Evolutionary conservation across 2,329 filamentous ascomycete species (phyloP).

Genomic region (Fusarium tanahbumbuense): DNA sequence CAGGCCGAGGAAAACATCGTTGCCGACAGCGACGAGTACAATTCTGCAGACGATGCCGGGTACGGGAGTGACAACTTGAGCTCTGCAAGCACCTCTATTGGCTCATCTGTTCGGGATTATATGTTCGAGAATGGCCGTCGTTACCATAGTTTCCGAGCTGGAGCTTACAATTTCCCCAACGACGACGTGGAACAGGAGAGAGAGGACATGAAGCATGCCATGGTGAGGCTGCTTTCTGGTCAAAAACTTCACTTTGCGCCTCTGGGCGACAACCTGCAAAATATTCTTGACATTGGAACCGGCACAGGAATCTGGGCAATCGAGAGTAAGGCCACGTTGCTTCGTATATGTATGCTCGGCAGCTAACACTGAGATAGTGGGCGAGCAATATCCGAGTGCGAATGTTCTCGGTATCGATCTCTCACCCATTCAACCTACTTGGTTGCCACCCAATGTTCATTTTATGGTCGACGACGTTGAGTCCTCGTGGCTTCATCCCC

Average conservation of each 20-base stretch:
- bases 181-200: slow-evolving; percentile 70
- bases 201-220: slow-evolving; percentile 67
- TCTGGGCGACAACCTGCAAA: slow-evolving; percentile 59
- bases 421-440: slow-evolving; percentile 62
- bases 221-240: slow-evolving; percentile 62
- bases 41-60: slow-evolving; percentile 45
- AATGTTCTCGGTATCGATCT: slow-evolving; percentile 60
- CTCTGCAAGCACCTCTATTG: slow-evolving; percentile 54
- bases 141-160: slow-evolving; percentile 67
- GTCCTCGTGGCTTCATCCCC: slow-evolving; percentile 65
- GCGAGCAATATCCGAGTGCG: slow-evolving; percentile 57
- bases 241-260: slow-evolving; percentile 64
- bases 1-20: slow-evolving; percentile 54
- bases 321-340: slow-evolving; percentile 54
- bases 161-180: slow-evolving; percentile 68
- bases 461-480: slow-evolving; percentile 70
- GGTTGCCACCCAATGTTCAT: slow-evolving; percentile 66
- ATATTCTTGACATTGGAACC: slow-evolving; percentile 68
- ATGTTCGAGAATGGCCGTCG: slow-evolving; percentile 68
- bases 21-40: slow-evolving; percentile 49
- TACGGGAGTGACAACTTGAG: slow-evolving; percentile 54
- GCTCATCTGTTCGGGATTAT: slow-evolving; percentile 61
- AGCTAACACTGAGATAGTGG: slow-evolving; percentile 54
- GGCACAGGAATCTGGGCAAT: slow-evolving; percentile 71
- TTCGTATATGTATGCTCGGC: background rate